phyloP scores from a whole-genome alignment of 2,329 filamentous ascomycete species.

The Sordariomycetes sp. region DNA sequence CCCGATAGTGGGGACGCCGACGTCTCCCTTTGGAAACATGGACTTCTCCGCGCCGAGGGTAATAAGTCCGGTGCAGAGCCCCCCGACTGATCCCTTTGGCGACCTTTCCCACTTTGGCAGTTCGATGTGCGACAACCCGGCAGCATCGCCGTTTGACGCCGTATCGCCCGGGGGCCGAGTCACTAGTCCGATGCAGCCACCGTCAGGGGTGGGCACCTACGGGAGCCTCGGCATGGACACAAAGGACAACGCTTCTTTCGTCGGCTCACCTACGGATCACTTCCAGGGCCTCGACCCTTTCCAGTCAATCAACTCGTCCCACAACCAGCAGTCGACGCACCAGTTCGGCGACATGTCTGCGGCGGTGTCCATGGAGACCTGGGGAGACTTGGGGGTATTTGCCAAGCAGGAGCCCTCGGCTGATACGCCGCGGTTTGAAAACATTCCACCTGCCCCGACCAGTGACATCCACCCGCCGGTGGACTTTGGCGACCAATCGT shows the following conservation, averaged over 20 bases:
- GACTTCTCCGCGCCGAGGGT: slow-evolving; percentile 3
- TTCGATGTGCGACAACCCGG: neutral
- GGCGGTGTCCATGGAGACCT: neutral
- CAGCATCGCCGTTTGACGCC: neutral
- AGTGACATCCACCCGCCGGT: slow-evolving; percentile 3
- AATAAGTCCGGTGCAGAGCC: slow-evolving; percentile 3
- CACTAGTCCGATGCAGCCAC: slow-evolving; percentile 1
- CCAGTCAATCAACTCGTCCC: neutral
- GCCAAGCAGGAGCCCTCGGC: slow-evolving; percentile 1
- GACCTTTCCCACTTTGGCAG: neutral
- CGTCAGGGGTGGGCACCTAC: neutral
- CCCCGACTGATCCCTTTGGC: neutral
- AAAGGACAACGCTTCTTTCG: neutral
- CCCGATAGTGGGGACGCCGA: slow-evolving; percentile 1
- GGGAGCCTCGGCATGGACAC: neutral
- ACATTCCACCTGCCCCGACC: neutral
- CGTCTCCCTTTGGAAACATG: slow-evolving; percentile 4
- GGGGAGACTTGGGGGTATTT: neutral
- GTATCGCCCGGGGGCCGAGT: neutral
- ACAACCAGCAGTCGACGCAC: neutral
- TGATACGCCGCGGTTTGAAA: neutral
- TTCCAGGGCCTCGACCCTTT: slow-evolving; percentile 4
- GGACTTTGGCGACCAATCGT: neutral
- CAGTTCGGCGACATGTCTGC: slow-evolving; percentile 1
- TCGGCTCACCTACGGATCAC: neutral